A percentile compares a stretch with the other conserved stretches of the same genome.
Conservation (phyloP, 2,329 filamentous ascomycete genomes). For the Nemania serpens region DNA sequence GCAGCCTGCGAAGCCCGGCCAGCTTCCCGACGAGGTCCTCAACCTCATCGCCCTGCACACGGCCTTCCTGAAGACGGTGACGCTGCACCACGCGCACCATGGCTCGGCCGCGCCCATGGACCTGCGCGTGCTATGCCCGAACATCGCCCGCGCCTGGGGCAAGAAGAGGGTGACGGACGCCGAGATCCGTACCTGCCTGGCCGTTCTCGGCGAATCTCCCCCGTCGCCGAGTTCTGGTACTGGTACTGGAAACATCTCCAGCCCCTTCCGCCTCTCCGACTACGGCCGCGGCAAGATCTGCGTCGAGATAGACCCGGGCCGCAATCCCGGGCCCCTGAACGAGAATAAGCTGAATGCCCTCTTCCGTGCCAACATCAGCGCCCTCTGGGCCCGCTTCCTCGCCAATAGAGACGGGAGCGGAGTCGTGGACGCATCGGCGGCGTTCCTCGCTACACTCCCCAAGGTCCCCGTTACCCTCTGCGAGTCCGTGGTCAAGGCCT, state of each 20-base stretch:
- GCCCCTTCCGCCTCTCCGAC: slow-evolving; percentile 43
- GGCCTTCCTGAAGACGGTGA: slow-evolving; percentile 70
- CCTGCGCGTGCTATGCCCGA: slow-evolving; percentile 62
- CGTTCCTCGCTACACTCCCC: slow-evolving; percentile 63
- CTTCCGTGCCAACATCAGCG: slow-evolving; percentile 58
- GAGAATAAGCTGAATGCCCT: slow-evolving; percentile 57
- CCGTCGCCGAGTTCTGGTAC: slow-evolving; percentile 28
- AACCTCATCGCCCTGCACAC: slow-evolving; percentile 68
- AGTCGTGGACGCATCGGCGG: slow-evolving; percentile 44
- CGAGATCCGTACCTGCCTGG: slow-evolving; percentile 70
- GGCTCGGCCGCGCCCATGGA: slow-evolving; percentile 66
- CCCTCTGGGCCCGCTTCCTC: slow-evolving; percentile 47
- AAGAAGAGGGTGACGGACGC: slow-evolving; percentile 68
- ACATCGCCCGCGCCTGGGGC: slow-evolving; percentile 72
- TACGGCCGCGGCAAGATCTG: slow-evolving; percentile 56
- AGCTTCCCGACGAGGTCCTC: slow-evolving; percentile 57
- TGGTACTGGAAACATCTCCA: neutral
- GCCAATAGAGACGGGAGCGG: slow-evolving; percentile 33
- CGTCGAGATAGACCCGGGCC: slow-evolving; percentile 56
- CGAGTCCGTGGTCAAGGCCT: slow-evolving; percentile 56
- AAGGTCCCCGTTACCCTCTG: slow-evolving; percentile 58
- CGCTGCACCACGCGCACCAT: slow-evolving; percentile 72
- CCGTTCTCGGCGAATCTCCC: slow-evolving; percentile 55
- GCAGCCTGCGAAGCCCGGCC: slow-evolving; percentile 26
- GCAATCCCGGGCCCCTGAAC: slow-evolving; percentile 48